Evolutionary conservation across 176 grass and related monocot genomes (phyloP), one percentile per base, ranked within the genome.

Genomic region (Panicum miliaceum): DNA sequence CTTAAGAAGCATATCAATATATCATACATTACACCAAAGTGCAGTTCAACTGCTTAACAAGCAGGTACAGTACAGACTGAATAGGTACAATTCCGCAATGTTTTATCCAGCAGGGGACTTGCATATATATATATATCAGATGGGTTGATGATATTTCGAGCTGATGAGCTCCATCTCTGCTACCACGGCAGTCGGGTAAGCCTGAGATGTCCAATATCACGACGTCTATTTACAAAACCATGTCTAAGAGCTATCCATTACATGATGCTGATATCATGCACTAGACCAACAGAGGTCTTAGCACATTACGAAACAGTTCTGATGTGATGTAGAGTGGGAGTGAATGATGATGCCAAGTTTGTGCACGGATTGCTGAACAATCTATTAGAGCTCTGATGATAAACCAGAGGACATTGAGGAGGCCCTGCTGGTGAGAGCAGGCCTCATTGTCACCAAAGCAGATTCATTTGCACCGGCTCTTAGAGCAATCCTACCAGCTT

Each of bases 401-500:
- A 86, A 73, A 77, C 74, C 84, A 12, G 93, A 85, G 18, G 90
- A 72, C 82, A 73, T 47, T 1, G 86, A 52, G 36, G 86, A 52
- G 36, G 87, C 87, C 75, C 96, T 89, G 81, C 93, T 99, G 40
- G 96, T 99, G 43, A 99, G 88, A 75, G 96, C 89, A 34, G 96
- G 96, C 83, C 93, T 92, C 96, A 99, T 99, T 5, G 87, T 99
- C 72, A 99, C 86, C 79, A 99, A 82, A 53, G 93, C 86, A 14
- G 91, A 96, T 67, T 99, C 96, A 68, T 99, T 99, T 42, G 96
- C 96, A 19, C 96, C 96, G 18, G 96, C 90, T 42, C 90, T 91
- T 51, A 99, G 84, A 11, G 93, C 96, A 57, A 92, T 91, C 60
- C 91, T 94, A 56, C 93, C 93, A n/a, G 96, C 96, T 81, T 99